phyloP scores from a whole-genome alignment of 2,329 filamentous ascomycete genomes.

The Trichoderma asperellum region DNA sequence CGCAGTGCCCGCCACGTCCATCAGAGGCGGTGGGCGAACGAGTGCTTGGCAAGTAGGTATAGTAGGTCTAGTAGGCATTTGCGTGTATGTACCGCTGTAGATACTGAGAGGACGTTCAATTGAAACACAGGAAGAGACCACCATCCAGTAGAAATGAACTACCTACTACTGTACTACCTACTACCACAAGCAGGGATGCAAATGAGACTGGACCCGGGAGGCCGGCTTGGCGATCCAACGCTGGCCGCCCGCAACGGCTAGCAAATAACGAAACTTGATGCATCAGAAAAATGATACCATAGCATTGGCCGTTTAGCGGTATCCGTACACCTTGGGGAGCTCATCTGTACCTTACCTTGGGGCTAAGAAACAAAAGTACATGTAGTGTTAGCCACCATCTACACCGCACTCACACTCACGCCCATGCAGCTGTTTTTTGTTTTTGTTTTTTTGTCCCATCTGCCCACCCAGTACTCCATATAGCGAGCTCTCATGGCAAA shows the following conservation, averaged over 20 bases:
- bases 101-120: background rate
- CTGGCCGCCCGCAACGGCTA: background rate
- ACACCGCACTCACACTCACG: background rate
- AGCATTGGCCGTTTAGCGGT: background rate
- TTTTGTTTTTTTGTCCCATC: background rate
- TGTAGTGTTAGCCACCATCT: background rate
- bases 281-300: background rate
- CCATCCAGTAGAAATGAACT: background rate
- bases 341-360: background rate
- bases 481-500: background rate
- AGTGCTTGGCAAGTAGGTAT: background rate
- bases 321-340: background rate
- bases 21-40: slow-evolving; percentile 8
- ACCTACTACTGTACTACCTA: background rate
- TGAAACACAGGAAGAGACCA: background rate
- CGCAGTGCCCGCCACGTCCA: slow-evolving; percentile 12
- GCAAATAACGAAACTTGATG: background rate
- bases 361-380: background rate
- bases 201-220: background rate
- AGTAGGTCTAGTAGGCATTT: no score
- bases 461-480: background rate
- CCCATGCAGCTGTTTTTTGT: background rate
- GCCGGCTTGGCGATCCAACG: background rate
- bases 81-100: background rate
- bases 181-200: background rate